Base-by-base conservation (phyloP, 1,139 yeast species). In the Pichia sp. region DNA sequence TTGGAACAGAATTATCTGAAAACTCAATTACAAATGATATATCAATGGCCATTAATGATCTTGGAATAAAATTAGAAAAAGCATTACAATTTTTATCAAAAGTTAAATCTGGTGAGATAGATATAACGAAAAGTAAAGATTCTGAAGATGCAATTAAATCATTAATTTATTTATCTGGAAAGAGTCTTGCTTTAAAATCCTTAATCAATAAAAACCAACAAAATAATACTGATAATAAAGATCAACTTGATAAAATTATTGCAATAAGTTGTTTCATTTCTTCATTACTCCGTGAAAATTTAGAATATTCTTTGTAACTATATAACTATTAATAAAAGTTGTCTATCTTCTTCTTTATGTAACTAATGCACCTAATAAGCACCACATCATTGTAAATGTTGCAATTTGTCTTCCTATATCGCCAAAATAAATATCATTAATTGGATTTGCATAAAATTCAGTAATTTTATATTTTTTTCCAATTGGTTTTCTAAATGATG, bases 301-400 rank as follows among this genome's bases (percentile, higher is more conserved):
- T 48, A 7, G 26, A 34, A 33, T 28, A n/a, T n/a, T n/a, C n/a
- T n/a, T n/a, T n/a, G n/a, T n/a, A n/a, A n/a, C n/a, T n/a, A n/a
- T n/a, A n/a, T n/a, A n/a, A n/a, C n/a, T n/a, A n/a, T n/a, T n/a
- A n/a, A n/a, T n/a, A n/a, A n/a, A n/a, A n/a, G n/a, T n/a, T n/a
- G n/a, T n/a, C n/a, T n/a, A n/a, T n/a, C n/a, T n/a, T n/a, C n/a
- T n/a, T 20, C 32, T 33, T 10, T 35, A 42, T 11, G 49, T 27
- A n/a, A 48, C 40, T 11, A 87, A 65, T 0, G 92, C 94, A 64
- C 78, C 82, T 39, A 82, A 76, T 59, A 87, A 69, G 52, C 95
- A 84, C 96, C 96, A 87, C 71, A 84, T 79, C 82, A 87, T 82
- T 27, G 84, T 70, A 58, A 69, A 87, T 20, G 92, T 87, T 3